Conservation (phyloP, 2,329 filamentous ascomycete genomes). For the Beauveria sp. region DNA sequence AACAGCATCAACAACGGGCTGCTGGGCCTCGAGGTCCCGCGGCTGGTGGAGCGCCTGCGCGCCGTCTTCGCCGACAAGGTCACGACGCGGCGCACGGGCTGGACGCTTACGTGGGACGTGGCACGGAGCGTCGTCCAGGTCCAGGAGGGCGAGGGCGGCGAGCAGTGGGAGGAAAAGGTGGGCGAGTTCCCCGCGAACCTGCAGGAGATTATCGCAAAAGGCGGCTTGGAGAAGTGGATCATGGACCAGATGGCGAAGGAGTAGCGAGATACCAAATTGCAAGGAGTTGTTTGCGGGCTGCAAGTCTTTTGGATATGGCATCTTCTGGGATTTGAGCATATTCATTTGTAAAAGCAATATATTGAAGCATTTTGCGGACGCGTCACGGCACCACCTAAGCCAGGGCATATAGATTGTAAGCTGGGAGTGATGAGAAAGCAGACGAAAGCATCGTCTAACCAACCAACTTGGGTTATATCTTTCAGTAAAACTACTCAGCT, state of each 20-base stretch:
- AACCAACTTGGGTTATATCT: too few relatives aligned
- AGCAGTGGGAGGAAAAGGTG: conserved; percentile 19
- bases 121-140: conserved; percentile 14
- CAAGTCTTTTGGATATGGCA: neutral
- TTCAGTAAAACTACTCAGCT: too few relatives aligned
- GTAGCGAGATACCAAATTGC: neutral
- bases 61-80: conserved; percentile 51
- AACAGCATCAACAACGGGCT: conserved; percentile 75
- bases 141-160: conserved; percentile 15
- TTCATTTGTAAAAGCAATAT: neutral
- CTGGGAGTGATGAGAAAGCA: too few relatives aligned
- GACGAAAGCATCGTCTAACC: too few relatives aligned
- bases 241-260: conserved; percentile 25
- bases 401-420: too few relatives aligned
- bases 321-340: neutral
- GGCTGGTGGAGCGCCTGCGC: conserved; percentile 57
- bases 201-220: conserved; percentile 21
- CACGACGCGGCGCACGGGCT: conserved; percentile 68
- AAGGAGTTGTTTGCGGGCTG: neutral
- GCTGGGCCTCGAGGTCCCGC: conserved; percentile 62
- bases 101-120: conserved; percentile 40
- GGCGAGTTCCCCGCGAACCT: conserved; percentile 18
- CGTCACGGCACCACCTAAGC: too few relatives aligned
- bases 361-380: neutral
- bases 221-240: conserved; percentile 16